Evolutionary conservation across 345 rosid species (phyloP).

Genomic region (Melastoma malabathricum): DNA sequence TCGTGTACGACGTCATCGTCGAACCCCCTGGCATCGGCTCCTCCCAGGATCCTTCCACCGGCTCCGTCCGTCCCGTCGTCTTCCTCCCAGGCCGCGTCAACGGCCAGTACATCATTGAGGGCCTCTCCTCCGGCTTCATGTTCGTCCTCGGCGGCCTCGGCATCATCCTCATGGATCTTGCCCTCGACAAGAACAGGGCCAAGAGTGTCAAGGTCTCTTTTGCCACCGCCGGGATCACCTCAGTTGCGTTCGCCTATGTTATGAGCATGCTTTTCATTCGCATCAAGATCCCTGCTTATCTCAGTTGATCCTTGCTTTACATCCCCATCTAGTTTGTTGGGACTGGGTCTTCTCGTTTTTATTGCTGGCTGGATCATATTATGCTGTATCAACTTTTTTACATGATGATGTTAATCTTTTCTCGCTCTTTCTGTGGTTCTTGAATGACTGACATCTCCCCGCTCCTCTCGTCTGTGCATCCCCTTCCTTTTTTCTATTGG

Average conservation of each 20-base stretch:
- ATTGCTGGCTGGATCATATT: too few relatives aligned
- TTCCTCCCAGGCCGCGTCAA: slow-evolving; percentile 85
- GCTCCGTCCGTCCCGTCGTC: slow-evolving; percentile 79
- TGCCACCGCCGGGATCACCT: slow-evolving; percentile 65
- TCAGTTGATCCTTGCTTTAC: slow-evolving; percentile 22
- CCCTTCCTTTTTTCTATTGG: too few relatives aligned
- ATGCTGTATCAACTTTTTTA: too few relatives aligned
- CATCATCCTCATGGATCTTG: slow-evolving; percentile 72
- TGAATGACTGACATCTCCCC: too few relatives aligned
- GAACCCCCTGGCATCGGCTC: slow-evolving; percentile 99
- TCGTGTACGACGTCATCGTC: slow-evolving; percentile 77
- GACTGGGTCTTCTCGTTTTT: too few relatives aligned
- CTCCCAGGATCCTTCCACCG: slow-evolving; percentile 72
- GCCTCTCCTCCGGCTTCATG: slow-evolving; percentile 96
- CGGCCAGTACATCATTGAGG: slow-evolving; percentile 96
- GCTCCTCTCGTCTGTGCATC: too few relatives aligned
- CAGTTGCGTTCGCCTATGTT: slow-evolving; percentile 57
- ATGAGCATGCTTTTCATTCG: slow-evolving; percentile 97
- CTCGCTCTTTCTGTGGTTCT: too few relatives aligned
- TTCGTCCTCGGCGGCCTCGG: slow-evolving; percentile 85
- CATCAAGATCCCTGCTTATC: slow-evolving; percentile 94
- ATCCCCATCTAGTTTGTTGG: too few relatives aligned
- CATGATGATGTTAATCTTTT: too few relatives aligned
- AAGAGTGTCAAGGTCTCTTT: slow-evolving; percentile 66
- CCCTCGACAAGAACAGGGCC: slow-evolving; percentile 77